phyloP scores from a whole-genome alignment of 495 filamentous ascomycete genomes.

The Xylaria nigripes region DNA sequence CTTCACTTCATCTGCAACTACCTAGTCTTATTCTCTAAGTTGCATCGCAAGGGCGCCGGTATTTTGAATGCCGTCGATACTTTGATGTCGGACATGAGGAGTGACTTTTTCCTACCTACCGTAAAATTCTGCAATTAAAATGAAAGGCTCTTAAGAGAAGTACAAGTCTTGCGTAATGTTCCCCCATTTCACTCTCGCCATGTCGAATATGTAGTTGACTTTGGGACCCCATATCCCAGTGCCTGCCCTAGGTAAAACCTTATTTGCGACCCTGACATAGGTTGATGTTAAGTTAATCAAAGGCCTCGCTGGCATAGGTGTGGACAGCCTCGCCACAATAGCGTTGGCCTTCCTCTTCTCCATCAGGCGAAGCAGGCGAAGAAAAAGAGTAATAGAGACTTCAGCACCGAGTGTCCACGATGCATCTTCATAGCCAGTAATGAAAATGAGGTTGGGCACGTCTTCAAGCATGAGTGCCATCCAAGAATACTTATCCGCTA shows the following conservation, averaged over 20 bases:
- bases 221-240: constrained; percentile 10
- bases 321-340: background rate
- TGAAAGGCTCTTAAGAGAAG: background rate
- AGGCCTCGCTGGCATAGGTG: constrained; percentile 6
- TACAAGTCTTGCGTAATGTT: constrained; percentile 5
- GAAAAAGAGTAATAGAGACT: constrained; percentile 34
- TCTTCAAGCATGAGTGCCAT: constrained; percentile 53
- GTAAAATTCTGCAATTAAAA: background rate
- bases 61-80: too few relatives aligned
- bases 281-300: constrained; percentile 11
- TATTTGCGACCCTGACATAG: background rate
- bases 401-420: constrained; percentile 56
- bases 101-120: too few relatives aligned
- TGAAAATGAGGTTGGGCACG: constrained; percentile 47
- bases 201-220: constrained; percentile 10
- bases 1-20: too few relatives aligned
- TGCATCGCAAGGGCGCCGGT: too few relatives aligned
- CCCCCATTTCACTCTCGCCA: constrained; percentile 10
- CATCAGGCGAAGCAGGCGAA: constrained; percentile 7
- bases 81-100: too few relatives aligned
- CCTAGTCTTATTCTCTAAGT: too few relatives aligned
- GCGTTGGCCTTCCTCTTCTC: constrained; percentile 12
- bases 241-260: constrained; percentile 6
- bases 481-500: constrained; percentile 46
- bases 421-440: constrained; percentile 53